phyloP scores from a whole-genome alignment of 108 stramenopile species.

The Skeletonema tropicum region DNA sequence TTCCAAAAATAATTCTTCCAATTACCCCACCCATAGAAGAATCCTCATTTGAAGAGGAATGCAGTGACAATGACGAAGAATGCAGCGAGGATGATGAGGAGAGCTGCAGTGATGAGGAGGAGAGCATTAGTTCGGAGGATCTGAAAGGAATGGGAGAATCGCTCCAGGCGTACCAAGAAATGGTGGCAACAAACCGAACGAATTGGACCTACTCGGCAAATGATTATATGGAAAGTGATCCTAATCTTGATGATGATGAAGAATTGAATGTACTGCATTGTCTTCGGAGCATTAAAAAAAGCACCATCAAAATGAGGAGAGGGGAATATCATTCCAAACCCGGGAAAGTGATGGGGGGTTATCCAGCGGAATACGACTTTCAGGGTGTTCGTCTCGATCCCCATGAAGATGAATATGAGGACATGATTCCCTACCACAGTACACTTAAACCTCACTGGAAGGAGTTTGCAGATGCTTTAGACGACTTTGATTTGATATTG shows the following conservation, averaged over 20 bases:
- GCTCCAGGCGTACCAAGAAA: neutral
- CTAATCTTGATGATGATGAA: neutral
- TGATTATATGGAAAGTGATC: neutral
- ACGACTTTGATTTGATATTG: neutral
- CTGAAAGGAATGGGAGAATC: neutral
- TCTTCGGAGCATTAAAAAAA: neutral
- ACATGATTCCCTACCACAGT: neutral
- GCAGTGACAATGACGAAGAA: too few species aligned
- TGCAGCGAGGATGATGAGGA: too few species aligned
- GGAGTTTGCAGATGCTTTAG: neutral
- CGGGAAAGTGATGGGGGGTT: too few species aligned
- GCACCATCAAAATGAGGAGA: constrained; percentile 1
- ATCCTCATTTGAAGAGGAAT: too few species aligned
- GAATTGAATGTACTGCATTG: neutral
- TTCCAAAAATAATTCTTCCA: too few species aligned
- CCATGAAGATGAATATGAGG: neutral
- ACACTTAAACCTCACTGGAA: neutral
- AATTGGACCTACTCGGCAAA: neutral
- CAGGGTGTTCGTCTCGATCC: neutral
- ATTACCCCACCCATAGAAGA: too few species aligned
- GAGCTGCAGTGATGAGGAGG: neutral
- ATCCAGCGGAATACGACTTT: neutral
- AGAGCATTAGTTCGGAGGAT: neutral
- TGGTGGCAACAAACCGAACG: neutral
- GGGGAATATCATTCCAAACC: neutral